Base-by-base conservation (phyloP, 1,284 basidiomycete species). In the Marasmius tenuissimus region DNA sequence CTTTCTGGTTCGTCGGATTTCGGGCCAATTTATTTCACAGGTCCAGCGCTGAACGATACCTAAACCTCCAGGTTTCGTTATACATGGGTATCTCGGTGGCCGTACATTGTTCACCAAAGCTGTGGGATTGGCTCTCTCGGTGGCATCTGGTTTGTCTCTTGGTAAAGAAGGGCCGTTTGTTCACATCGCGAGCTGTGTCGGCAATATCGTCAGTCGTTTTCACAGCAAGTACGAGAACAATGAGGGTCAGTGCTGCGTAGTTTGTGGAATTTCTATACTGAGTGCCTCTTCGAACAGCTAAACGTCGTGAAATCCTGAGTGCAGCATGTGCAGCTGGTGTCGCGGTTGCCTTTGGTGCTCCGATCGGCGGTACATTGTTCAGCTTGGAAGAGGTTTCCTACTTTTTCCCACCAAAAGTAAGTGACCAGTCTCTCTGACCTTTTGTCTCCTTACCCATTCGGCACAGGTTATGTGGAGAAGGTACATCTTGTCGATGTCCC, bases 131-230 rank as follows among this genome's bases (percentile, higher is more conserved):
- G 89, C 96, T 0, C 80, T 99, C 4, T 93, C 93, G 4, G 96
- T 97, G 20, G 96, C 92, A 3, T 96, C 93, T 1, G 96, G 96
- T 0, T 78, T 98, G 35, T 90, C 92, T 3, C 81, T 98, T 14
- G 96, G 94, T 54, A 97, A 97, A 79, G 97, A 98, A 77, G 97
- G 97, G 0, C 97, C 96, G 0, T 93, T 98, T 71, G 96, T 98
- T 0, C 97, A 98, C 72, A 97, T 99, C 63, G 94, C 94, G 1
- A 92, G 91, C 58, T 98, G 96, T 74, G 82, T 98, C 52, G 96
- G 95, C 20, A 99, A 98, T 72, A 97, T 99, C 64, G 84, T 96
- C 64, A 96, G 94, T 67, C 85, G 97, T 33, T 86, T 90, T 69
- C 91, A 94, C 68, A 76, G 76, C 59, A 98, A 98, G 76, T 96